Percentiles rank a stretch among this genome's conserved stretches.
phyloP scores from a whole-genome alignment of 257 asterid genomes.

The Rehmannia glutinosa region DNA sequence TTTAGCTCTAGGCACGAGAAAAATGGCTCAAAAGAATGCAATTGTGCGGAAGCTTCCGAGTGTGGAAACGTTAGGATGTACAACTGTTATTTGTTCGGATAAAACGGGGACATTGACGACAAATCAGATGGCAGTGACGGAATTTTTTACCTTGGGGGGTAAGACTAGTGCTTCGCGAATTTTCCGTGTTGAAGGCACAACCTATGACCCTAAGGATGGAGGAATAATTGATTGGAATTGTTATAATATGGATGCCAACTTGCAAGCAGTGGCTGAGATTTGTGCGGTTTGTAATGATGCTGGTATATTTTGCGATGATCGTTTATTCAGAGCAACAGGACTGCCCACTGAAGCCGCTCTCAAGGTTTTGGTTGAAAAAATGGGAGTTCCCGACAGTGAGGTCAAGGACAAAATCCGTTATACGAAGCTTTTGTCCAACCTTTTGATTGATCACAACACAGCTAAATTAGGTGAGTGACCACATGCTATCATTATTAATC shows the following conservation, averaged over 20 bases:
- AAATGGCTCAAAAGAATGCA: conserved; percentile 68
- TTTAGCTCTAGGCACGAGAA: conserved; percentile 64
- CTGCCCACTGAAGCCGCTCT: conserved; percentile 94
- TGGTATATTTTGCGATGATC: conserved; percentile 58
- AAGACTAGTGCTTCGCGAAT: conserved; percentile 26
- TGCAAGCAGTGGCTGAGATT: conserved; percentile 63
- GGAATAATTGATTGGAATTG: conserved; percentile 66
- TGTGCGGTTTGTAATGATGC: conserved; percentile 85
- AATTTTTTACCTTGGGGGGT: conserved; percentile 51
- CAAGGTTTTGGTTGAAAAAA: conserved; percentile 84
- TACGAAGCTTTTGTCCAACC: conserved; percentile 45
- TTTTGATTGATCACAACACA: conserved; percentile 54
- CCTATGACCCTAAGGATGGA: conserved; percentile 80
- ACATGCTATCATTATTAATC: no score
- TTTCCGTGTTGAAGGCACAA: conserved; percentile 55
- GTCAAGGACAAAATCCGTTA: conserved; percentile 44
- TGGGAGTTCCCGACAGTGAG: conserved; percentile 64
- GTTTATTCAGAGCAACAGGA: conserved; percentile 64
- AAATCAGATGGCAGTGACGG: conserved; percentile 61
- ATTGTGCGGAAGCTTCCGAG: conserved; percentile 70
- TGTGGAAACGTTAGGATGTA: conserved; percentile 73
- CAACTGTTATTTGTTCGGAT: conserved; percentile 72
- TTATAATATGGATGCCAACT: conserved; percentile 55
- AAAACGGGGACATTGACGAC: conserved; percentile 73
- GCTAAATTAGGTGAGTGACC: conserved; percentile 59